A percentile compares a stretch with the other conserved stretches of the same genome.
These are phyloP conservation scores for Posidonia australis DNA, from an alignment of 106 monocot genomes.

Conservation along the genomic window DNA sequence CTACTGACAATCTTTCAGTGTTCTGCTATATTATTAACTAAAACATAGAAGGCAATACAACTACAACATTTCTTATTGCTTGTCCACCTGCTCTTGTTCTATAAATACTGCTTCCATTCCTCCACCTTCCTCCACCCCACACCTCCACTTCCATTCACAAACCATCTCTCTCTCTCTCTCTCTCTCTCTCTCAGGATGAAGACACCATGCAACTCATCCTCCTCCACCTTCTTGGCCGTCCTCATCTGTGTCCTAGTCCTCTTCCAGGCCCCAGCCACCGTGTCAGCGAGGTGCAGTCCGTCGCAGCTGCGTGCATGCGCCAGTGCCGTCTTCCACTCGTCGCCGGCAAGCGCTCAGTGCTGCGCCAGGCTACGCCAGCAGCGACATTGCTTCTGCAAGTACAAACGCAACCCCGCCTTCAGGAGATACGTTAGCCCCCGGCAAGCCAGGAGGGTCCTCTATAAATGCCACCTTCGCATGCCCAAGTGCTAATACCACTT, in stretches of 20 bases:
- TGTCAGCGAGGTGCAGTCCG: background rate
- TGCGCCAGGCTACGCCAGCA: background rate
- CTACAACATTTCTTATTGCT: no score
- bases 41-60: no score
- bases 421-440: background rate
- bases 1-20: no score
- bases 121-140: no score
- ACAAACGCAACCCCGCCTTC: background rate
- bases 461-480: background rate
- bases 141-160: background rate
- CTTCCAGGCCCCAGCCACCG: background rate
- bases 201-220: no score
- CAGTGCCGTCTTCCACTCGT: background rate
- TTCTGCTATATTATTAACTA: no score
- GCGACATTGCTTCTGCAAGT: conserved; percentile 3
- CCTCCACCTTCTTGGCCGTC: background rate
- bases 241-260: background rate
- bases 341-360: background rate
- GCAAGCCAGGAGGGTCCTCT: background rate
- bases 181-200: background rate
- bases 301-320: background rate
- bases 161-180: background rate
- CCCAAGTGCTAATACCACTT: conserved; percentile 5
- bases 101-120: no score
- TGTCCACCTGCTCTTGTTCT: no score